Evolutionary conservation across 2,329 filamentous ascomycete genomes (phyloP).

Genomic region (Akanthomyces muscarius): DNA sequence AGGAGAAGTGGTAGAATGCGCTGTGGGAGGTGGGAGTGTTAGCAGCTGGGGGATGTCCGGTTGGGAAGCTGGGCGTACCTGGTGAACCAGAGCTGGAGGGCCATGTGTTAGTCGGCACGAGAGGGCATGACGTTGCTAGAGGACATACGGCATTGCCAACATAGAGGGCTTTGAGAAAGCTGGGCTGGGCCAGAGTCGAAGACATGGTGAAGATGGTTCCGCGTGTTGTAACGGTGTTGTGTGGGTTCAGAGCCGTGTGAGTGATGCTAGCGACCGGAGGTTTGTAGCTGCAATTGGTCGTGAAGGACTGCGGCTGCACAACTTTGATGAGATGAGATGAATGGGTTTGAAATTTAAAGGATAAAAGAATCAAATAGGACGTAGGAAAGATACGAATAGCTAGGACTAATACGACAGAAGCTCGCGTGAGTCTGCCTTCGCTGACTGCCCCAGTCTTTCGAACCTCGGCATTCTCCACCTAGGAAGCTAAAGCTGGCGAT

Average conservation of each 20-base stretch:
- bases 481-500: background rate
- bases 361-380: no score
- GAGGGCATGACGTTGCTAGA: background rate
- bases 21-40: background rate
- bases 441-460: background rate
- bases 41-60: background rate
- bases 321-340: no score
- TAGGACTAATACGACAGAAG: background rate
- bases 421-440: background rate
- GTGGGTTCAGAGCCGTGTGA: background rate
- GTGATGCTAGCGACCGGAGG: background rate
- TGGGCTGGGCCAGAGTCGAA: background rate
- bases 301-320: background rate
- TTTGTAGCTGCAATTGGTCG: background rate
- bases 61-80: background rate
- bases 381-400: background rate
- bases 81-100: background rate
- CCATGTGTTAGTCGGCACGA: background rate
- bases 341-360: no score
- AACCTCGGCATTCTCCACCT: background rate
- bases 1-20: constrained; percentile 4
- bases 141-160: background rate
- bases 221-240: background rate
- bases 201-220: background rate
- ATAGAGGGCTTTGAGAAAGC: background rate